These are phyloP conservation scores for Begonia loranthoides DNA, from an alignment of 306 rosid genomes.

Conservation along the genomic window DNA sequence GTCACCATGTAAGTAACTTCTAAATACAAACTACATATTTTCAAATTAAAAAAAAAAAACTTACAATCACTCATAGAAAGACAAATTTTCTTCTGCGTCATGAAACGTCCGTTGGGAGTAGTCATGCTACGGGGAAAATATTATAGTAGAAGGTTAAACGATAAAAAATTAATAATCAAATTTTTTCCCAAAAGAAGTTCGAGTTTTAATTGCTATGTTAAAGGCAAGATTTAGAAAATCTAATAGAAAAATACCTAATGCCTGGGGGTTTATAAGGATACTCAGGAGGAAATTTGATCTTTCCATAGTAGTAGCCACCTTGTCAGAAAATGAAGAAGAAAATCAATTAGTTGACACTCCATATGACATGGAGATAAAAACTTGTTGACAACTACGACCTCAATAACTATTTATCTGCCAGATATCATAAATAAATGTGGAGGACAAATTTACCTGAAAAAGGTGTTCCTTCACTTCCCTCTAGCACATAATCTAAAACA, in stretches of 20 bases:
- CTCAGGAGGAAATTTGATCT: constrained; percentile 84
- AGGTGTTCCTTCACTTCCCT: constrained; percentile 97
- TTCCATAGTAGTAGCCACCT: constrained; percentile 96
- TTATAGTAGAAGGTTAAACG: no score
- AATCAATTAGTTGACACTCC: background rate
- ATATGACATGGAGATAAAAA: background rate
- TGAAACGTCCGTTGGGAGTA: constrained; percentile 91
- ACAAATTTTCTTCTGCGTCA: constrained; percentile 85
- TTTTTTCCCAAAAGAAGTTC: no score
- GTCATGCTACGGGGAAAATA: constrained; percentile 47
- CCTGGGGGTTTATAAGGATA: constrained; percentile 98
- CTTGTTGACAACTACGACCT: no score
- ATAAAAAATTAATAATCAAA: no score
- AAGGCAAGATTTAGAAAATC: no score
- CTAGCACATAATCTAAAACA: constrained; percentile 78
- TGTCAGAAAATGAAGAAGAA: background rate
- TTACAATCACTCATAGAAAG: constrained; percentile 97
- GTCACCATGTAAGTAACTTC: constrained; percentile 7
- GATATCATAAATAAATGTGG: no score
- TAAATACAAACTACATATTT: constrained; percentile 3
- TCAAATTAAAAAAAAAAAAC: constrained; percentile 16
- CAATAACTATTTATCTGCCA: no score
- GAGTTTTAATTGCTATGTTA: no score
- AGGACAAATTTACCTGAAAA: constrained; percentile 53
- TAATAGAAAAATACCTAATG: constrained; percentile 48